Evolutionary conservation across 2,329 filamentous ascomycete species (phyloP).

Genomic region (Ambrosiella beaveri): DNA sequence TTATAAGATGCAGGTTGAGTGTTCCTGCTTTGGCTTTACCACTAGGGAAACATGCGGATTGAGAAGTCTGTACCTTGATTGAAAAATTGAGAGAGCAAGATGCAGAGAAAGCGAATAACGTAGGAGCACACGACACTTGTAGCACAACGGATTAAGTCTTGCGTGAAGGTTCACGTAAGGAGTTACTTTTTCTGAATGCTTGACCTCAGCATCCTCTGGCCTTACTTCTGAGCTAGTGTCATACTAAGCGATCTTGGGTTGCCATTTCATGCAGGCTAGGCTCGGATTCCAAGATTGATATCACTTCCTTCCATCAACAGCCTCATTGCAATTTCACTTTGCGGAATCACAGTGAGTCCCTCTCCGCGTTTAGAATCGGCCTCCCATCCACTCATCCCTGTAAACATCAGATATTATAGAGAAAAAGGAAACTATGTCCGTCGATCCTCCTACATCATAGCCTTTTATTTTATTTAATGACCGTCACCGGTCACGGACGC

Average conservation of each 20-base stretch:
- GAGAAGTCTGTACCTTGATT: not conserved
- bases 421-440: not conserved
- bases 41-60: not conserved
- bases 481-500: not conserved
- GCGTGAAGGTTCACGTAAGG: no score
- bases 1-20: not conserved
- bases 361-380: not conserved
- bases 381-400: not conserved
- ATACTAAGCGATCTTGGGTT: no score
- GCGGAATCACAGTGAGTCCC: not conserved
- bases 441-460: not conserved
- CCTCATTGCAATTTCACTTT: not conserved
- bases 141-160: no score
- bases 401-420: not conserved
- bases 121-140: not conserved
- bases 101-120: not conserved
- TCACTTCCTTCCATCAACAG: not conserved
- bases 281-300: no score
- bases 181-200: no score
- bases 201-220: no score
- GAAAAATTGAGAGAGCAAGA: not conserved
- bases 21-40: not conserved
- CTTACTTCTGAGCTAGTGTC: no score
- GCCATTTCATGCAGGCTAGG: no score
- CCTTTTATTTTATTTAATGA: not conserved